Evolutionary conservation across 805 yeast genomes (phyloP).

Genomic region (Saccharomyces paradoxus): DNA sequence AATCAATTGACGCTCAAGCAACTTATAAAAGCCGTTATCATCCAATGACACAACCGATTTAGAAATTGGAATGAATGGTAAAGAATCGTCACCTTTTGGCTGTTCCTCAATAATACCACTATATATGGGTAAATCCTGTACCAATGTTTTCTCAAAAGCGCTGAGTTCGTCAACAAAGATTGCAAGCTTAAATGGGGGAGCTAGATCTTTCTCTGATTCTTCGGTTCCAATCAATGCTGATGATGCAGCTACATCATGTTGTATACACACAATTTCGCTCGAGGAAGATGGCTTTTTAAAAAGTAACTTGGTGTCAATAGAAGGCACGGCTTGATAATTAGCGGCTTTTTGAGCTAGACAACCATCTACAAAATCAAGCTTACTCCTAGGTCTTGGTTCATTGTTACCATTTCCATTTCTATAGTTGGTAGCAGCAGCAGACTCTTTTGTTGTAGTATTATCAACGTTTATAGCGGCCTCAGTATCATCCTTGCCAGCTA

Average conservation of each 20-base stretch:
- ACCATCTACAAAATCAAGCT: background rate
- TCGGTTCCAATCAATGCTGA: constrained; percentile 8
- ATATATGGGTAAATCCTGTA: constrained; percentile 30
- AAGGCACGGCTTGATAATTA: constrained; percentile 7
- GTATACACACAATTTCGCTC: constrained; percentile 26
- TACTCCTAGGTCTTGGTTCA: constrained; percentile 3
- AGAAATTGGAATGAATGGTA: constrained; percentile 50
- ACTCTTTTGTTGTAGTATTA: background rate
- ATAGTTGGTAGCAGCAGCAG: constrained; percentile 1
- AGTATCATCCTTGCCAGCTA: background rate
- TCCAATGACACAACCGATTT: constrained; percentile 58
- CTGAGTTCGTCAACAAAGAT: constrained; percentile 27
- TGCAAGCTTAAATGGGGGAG: constrained; percentile 29
- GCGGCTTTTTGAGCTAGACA: background rate
- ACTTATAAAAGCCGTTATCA: constrained; percentile 54
- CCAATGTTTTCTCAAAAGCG: constrained; percentile 29
- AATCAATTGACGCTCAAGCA: constrained; percentile 41
- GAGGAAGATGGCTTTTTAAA: constrained; percentile 29
- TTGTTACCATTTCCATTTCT: constrained; percentile 6
- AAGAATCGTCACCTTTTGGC: constrained; percentile 18
- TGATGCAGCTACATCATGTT: constrained; percentile 25
- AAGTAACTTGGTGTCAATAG: constrained; percentile 34
- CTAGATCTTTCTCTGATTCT: constrained; percentile 15
- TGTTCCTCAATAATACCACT: constrained; percentile 25
- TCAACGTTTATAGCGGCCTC: background rate